Evolutionary conservation across 371 early-diverging fungal genomes (phyloP), one percentile per base, ranked within the genome.

Genomic region (Lichtheimia ramosa): DNA sequence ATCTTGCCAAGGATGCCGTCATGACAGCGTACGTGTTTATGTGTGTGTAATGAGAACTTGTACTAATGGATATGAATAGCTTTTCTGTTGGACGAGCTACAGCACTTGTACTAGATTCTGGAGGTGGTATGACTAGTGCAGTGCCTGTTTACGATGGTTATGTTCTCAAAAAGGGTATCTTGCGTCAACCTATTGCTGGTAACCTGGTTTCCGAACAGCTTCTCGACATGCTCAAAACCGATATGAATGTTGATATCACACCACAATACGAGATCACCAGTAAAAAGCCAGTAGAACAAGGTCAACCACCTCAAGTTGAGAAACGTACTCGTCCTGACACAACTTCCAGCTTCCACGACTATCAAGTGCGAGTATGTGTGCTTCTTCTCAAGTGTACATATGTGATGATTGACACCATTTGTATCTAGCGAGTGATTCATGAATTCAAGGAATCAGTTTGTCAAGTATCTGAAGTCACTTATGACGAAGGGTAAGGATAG

Each of bases 71-170:
- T n/a, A 1, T 48, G 18, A n/a, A 20, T 65, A 94, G 87, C 39
- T 98, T 96, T 64, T 91, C 97, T 6, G 83, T 93, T 0, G 99
- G 99, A 43, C 77, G 86, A 55, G 82, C 92, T 15, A 93, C 95
- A 12, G 96, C 90, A 10, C 79, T 98, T 34, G 95, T 98, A 27
- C 68, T 98, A 52, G 97, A 97, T 66, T 91, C 92, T 13, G 99
- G 99, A 12, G 95, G 88, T 58, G 83, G 88, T 27, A 77, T 75
- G 54, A 93, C 96, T 3, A 92, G 92, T 64, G 96, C 89, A 3
- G 91, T 92, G 0, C 97, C 99, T 16, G 97, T 98, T 0, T 91
- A 86, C 65, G 99, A 98, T 62, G 99, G 99, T 28, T 96, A 91
- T 69, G 92, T 93, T 3, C 69, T 98, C 43, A 92, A 93, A 53